Percentiles rank a stretch among this genome's conserved stretches.
phyloP scores from a whole-genome alignment of 1,139 yeast species.

The Saccharomyces hybrid region DNA sequence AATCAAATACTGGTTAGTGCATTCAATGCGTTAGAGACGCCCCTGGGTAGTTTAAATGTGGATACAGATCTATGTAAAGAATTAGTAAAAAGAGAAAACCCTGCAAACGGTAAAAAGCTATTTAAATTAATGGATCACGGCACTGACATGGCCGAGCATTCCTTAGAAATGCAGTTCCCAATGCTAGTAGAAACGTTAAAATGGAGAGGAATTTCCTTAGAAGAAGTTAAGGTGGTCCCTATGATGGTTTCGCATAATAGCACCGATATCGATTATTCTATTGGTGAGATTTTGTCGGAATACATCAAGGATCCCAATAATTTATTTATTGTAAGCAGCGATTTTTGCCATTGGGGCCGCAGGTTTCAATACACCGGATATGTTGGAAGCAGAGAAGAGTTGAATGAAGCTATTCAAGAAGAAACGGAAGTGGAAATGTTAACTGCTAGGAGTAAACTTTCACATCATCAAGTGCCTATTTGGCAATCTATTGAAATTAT shows the following conservation, averaged over 20 bases:
- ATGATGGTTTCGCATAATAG: slow-evolving; percentile 67
- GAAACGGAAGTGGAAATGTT: slow-evolving; percentile 26
- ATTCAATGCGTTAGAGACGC: slow-evolving; percentile 61
- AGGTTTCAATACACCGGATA: slow-evolving; percentile 68
- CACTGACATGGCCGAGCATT: slow-evolving; percentile 80
- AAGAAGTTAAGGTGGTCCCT: slow-evolving; percentile 59
- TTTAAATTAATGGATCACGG: slow-evolving; percentile 52
- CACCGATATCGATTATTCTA: slow-evolving; percentile 36
- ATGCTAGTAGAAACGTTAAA: slow-evolving; percentile 42
- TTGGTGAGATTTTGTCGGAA: slow-evolving; percentile 46
- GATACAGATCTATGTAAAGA: slow-evolving; percentile 39
- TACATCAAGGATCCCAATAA: slow-evolving; percentile 50
- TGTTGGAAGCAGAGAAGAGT: slow-evolving; percentile 26
- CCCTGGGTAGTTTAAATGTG: slow-evolving; percentile 66
- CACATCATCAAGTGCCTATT: slow-evolving; percentile 39
- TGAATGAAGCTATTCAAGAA: slow-evolving; percentile 19
- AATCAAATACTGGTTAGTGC: slow-evolving; percentile 50
- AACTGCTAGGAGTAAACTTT: slow-evolving; percentile 18
- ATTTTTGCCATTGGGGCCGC: slow-evolving; percentile 94
- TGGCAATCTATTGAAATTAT: slow-evolving; percentile 63
- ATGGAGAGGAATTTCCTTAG: slow-evolving; percentile 36
- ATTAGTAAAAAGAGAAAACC: slow-evolving; percentile 25
- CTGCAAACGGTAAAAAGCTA: slow-evolving; percentile 23
- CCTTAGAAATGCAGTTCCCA: slow-evolving; percentile 93
- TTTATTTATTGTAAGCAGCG: slow-evolving; percentile 69